These are phyloP conservation scores for Eremochloa ophiuroides DNA, from an alignment of 176 grass and related monocot genomes.

Conservation along the genomic window DNA sequence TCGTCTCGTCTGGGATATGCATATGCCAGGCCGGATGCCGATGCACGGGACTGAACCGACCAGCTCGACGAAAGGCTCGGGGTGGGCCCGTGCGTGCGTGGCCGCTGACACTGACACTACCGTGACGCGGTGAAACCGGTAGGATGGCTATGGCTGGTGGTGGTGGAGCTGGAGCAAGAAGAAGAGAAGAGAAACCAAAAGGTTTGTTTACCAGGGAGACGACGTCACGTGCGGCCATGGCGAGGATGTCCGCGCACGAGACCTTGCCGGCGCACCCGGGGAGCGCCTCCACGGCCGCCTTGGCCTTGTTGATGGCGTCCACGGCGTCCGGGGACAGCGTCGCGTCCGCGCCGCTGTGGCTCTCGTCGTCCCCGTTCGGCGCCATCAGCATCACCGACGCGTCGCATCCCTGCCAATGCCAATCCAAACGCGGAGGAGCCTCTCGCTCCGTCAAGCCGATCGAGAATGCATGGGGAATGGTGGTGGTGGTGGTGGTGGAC, in stretches of 20 bases:
- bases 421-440: too few species aligned
- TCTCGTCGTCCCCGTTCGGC: constrained; percentile 66
- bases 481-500: too few species aligned
- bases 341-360: constrained; percentile 64
- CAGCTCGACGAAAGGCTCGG: background rate
- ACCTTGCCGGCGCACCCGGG: constrained; percentile 68
- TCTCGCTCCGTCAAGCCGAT: too few species aligned
- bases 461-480: too few species aligned
- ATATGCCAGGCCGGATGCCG: too few species aligned
- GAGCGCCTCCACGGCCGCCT: constrained; percentile 69
- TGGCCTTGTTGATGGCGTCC: constrained; percentile 77
- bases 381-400: constrained; percentile 76
- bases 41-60: background rate
- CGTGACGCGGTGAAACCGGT: background rate
- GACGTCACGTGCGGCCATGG: constrained; percentile 85
- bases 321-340: constrained; percentile 73
- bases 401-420: constrained; percentile 52
- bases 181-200: too few species aligned
- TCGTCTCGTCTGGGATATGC: too few species aligned
- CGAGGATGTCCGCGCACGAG: constrained; percentile 86
- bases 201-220: constrained; percentile 61
- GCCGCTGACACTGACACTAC: background rate
- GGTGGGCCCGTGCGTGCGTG: constrained; percentile 13
- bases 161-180: too few species aligned
- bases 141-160: background rate